These are phyloP conservation scores for Veloboletus limbatus DNA, from an alignment of 1,284 basidiomycete species.

Conservation along the genomic window DNA sequence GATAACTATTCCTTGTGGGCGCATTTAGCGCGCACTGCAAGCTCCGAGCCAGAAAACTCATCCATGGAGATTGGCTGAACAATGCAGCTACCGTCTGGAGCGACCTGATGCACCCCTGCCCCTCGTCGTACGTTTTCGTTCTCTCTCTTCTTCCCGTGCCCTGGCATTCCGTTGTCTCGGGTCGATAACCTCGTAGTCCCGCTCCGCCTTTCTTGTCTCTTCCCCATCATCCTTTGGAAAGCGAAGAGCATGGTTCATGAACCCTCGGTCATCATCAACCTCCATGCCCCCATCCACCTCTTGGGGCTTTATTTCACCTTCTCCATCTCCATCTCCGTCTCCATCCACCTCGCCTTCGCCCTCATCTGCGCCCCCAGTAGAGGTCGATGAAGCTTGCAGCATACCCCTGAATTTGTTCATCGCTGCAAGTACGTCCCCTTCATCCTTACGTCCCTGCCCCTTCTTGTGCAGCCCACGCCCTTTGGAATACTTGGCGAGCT, in stretches of 20 bases:
- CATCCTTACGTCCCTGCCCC: constrained; percentile 53
- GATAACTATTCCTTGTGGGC: no score
- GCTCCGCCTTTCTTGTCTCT: constrained; percentile 76
- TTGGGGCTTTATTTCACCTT: constrained; percentile 12
- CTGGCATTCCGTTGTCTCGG: constrained; percentile 65
- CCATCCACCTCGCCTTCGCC: constrained; percentile 32
- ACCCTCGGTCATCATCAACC: constrained; percentile 79
- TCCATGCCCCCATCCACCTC: constrained; percentile 65
- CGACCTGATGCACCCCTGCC: constrained; percentile 22
- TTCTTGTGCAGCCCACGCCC: constrained; percentile 61
- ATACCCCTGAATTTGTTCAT: constrained; percentile 72
- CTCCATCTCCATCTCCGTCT: constrained; percentile 23
- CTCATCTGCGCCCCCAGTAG: constrained; percentile 33
- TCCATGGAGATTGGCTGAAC: background rate
- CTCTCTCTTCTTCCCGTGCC: constrained; percentile 72
- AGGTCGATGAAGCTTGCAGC: constrained; percentile 48
- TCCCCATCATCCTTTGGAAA: constrained; percentile 79
- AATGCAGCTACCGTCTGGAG: constrained; percentile 22
- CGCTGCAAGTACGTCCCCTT: constrained; percentile 72
- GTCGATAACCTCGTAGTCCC: constrained; percentile 89
- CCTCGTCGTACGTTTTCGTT: constrained; percentile 49
- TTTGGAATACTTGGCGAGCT: constrained; percentile 76
- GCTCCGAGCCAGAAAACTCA: no score
- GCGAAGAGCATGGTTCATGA: constrained; percentile 72
- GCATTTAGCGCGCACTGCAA: no score